These are phyloP conservation scores for Beauveria caledonica DNA, from an alignment of 2,329 filamentous ascomycete species.

Conservation along the genomic window DNA sequence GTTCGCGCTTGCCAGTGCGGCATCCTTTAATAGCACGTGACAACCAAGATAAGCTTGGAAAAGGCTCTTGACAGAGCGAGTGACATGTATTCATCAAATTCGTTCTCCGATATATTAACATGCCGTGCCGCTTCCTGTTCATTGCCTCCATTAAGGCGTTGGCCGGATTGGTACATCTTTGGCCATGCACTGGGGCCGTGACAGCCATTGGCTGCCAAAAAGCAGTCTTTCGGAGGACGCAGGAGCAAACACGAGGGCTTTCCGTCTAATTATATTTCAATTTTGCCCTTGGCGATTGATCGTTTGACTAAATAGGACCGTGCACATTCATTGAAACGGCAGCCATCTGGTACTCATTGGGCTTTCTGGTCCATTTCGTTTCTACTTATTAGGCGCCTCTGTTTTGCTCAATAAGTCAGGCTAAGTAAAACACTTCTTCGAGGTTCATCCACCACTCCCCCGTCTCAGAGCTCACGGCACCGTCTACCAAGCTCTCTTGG, in stretches of 20 bases:
- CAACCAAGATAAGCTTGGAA: too few relatives aligned
- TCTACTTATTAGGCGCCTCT: neutral
- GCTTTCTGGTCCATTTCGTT: too few relatives aligned
- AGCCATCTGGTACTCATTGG: neutral
- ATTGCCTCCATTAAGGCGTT: neutral
- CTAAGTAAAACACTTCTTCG: slow-evolving; percentile 60
- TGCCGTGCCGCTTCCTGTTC: neutral
- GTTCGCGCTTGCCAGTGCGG: too few relatives aligned
- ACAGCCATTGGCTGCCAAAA: too few relatives aligned
- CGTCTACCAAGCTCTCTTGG: slow-evolving; percentile 57
- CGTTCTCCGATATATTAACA: too few relatives aligned
- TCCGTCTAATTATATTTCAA: too few relatives aligned
- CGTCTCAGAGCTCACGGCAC: slow-evolving; percentile 49
- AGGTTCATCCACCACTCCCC: slow-evolving; percentile 62
- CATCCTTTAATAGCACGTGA: too few relatives aligned
- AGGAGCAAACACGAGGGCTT: neutral
- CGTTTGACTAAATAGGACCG: neutral
- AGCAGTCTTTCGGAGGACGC: neutral
- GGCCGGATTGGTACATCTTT: neutral
- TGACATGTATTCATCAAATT: too few relatives aligned
- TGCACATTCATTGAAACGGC: neutral
- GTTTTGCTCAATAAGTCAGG: slow-evolving; percentile 22
- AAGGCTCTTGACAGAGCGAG: too few relatives aligned
- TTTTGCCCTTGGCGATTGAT: neutral
- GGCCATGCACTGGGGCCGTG: too few relatives aligned